A percentile compares a stretch with the other conserved stretches of the same genome.
Conservation (phyloP, 2,329 filamentous ascomycete species). For the Fusarium ramigenum region DNA sequence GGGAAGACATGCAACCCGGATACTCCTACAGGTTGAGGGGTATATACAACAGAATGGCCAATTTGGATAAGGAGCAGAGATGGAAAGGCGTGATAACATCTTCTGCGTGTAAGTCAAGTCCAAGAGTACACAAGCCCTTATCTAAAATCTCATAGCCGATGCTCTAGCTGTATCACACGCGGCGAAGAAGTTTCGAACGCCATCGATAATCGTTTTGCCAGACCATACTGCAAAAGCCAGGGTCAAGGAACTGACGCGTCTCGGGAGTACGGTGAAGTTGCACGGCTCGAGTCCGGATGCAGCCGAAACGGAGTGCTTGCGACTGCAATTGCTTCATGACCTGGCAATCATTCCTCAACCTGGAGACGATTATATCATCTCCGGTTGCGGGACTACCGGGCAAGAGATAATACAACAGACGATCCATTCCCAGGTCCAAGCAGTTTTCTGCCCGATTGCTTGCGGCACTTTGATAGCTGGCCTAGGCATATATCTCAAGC, state of each 20-base stretch:
- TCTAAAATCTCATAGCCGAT: not conserved
- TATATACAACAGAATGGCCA: not conserved
- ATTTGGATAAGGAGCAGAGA: not conserved
- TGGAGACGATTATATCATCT: not conserved
- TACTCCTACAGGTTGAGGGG: not conserved
- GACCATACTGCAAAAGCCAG: rapidly evolving
- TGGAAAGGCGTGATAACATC: not conserved
- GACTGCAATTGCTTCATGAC: not conserved
- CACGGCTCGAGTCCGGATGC: too few species aligned
- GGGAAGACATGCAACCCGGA: not conserved
- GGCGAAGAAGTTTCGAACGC: not conserved
- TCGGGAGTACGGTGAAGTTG: not conserved
- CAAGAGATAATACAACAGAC: not conserved
- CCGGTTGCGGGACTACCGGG: not conserved
- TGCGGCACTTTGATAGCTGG: not conserved
- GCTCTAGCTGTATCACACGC: not conserved
- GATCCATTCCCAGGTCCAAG: rapidly evolving
- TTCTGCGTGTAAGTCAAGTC: not conserved
- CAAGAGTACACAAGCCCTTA: not conserved
- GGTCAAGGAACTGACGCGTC: not conserved
- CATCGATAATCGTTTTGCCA: not conserved
- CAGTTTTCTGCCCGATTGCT: not conserved
- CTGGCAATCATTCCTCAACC: not conserved
- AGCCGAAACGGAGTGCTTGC: too few species aligned
- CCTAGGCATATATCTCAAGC: not conserved